These are phyloP conservation scores for Pulveroboletus sp. DNA, from an alignment of 768 basidiomycete genomes.

Conservation along the genomic window DNA sequence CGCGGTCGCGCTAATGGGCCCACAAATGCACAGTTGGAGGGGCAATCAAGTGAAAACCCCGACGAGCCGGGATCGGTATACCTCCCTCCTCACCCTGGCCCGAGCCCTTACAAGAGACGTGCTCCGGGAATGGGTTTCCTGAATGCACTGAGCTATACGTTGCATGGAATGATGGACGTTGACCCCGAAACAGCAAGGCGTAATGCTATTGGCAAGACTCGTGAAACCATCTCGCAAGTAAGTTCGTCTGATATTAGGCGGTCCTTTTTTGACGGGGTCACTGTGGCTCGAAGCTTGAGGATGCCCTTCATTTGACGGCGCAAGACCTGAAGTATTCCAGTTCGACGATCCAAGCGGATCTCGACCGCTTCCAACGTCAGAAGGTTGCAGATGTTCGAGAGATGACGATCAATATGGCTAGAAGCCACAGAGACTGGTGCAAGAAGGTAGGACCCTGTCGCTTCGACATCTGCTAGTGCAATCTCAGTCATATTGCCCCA, in stretches of 20 bases:
- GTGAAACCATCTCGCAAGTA: conserved; percentile 94
- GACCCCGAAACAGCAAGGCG: conserved; percentile 95
- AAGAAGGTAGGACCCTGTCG: conserved; percentile 60
- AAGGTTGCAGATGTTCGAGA: conserved; percentile 95
- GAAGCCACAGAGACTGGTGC: conserved; percentile 94
- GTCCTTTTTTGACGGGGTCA: conserved; percentile 12
- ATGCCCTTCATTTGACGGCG: conserved; percentile 85
- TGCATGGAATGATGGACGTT: conserved; percentile 98
- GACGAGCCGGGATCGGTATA: conserved; percentile 45
- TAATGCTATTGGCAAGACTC: conserved; percentile 89
- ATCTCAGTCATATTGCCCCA: conserved; percentile 32
- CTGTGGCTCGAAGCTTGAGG: conserved; percentile 68
- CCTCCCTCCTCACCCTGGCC: conserved; percentile 77
- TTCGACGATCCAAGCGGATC: conserved; percentile 93
- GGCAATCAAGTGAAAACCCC: conserved; percentile 31
- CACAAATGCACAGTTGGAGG: conserved; percentile 24
- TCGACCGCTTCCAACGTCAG: conserved; percentile 97
- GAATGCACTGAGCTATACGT: conserved; percentile 87
- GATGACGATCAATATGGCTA: conserved; percentile 88
- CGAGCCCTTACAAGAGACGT: conserved; percentile 57
- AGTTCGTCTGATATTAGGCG: conserved; percentile 17
- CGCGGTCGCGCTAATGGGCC: conserved; percentile 42
- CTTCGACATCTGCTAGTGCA: conserved; percentile 3
- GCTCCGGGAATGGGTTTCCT: conserved; percentile 82
- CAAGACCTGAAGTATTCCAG: conserved; percentile 96